Base-by-base conservation (phyloP, 2,329 filamentous ascomycete genomes). In the Talaromyces sp. region DNA sequence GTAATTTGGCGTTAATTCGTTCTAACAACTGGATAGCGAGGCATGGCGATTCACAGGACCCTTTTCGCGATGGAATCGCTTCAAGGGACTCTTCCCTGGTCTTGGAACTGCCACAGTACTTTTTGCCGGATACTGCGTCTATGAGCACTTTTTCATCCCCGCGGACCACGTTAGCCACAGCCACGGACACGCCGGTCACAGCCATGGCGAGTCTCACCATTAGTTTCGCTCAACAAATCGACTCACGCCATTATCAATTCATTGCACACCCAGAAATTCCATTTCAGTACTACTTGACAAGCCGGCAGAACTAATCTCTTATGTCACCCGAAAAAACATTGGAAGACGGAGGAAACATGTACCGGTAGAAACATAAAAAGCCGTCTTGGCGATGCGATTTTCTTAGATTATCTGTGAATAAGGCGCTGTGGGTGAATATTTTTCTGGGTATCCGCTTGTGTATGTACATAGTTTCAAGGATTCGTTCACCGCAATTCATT, bases 91-190 rank as follows among this genome's bases (percentile, higher is more conserved):
- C 65, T 91, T 99, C 74, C 95, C 95, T 41, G 95, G 95, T 63
- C 83, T 99, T 69, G 95, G 95, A 65, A 96, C 93, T 69, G 95
- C 92, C 32, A 89, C 89, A 5, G 93, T 95, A 62, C 93, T 93
- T 52, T 99, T 99, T 76, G 86, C 89, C 55, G 88, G 82, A 64
- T 99, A 99, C 81, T 91, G 93, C 76, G 86, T 85, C 63, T 96
- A 91, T 77, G 95, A 99, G 81, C 86, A 95, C 76, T 79, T 96
- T 59, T 96, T 97, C 77, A 74, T 96, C 68, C 84, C 89, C 71
- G 89, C 93, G 64, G 77, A 83, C 35, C 84, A 88, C 64, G 41
- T 46, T 46, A 85, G 85, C 71, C 78, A 75, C 59, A 78, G 72
- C 46, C 83, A 85, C 60, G 80, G 70, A 60, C 43, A 46, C 11